Evolutionary conservation across 768 basidiomycete genomes (phyloP).

Genomic region (Pleurotus salmoneostramineus): DNA sequence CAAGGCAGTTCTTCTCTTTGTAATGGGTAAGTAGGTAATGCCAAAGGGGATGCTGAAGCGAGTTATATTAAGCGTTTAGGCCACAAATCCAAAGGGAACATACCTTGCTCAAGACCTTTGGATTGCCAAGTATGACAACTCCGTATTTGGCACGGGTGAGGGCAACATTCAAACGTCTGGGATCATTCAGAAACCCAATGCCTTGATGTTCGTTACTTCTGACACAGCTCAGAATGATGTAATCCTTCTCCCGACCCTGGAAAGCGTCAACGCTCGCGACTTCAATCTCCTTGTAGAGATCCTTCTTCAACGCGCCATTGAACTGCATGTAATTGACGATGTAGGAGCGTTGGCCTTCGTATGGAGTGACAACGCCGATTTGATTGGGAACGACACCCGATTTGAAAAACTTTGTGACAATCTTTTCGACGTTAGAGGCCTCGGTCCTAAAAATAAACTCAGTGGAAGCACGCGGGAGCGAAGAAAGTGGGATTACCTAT

Average conservation of each 20-base stretch:
- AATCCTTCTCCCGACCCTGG: constrained; percentile 99
- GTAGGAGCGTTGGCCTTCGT: constrained; percentile 97
- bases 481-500: constrained; percentile 51
- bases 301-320: constrained; percentile 99
- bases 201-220: constrained; percentile 99
- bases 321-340: constrained; percentile 99
- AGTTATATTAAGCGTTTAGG: constrained; percentile 9
- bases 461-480: constrained; percentile 10
- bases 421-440: constrained; percentile 99
- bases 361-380: constrained; percentile 98
- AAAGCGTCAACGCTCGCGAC: constrained; percentile 99
- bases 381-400: constrained; percentile 93
- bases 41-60: constrained; percentile 89
- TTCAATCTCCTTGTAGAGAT: constrained; percentile 98
- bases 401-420: constrained; percentile 99
- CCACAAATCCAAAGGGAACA: constrained; percentile 11
- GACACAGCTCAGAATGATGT: constrained; percentile 97
- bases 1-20: constrained; percentile 91
- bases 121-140: constrained; percentile 99
- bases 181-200: constrained; percentile 98
- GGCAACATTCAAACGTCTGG: constrained; percentile 93
- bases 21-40: constrained; percentile 97
- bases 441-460: constrained; percentile 64
- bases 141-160: constrained; percentile 98
- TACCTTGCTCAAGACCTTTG: constrained; percentile 98